A percentile compares a stretch with the other conserved stretches of the same genome.
These are phyloP conservation scores for Vaccinium myrtillus DNA, from an alignment of 148 eudicot species.

Conservation along the genomic window DNA sequence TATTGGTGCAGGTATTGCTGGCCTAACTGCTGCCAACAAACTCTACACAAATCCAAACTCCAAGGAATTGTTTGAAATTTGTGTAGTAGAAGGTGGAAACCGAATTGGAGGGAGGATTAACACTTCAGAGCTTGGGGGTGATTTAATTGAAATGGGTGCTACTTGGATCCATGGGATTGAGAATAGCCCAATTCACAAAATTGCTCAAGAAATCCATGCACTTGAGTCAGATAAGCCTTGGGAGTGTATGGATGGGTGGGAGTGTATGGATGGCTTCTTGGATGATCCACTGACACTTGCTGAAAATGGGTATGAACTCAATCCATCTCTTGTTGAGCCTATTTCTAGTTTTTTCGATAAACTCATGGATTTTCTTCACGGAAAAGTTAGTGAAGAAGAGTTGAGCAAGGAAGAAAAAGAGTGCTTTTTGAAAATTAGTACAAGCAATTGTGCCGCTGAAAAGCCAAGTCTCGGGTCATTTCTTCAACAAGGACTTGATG, in stretches of 20 bases:
- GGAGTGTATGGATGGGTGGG: conserved; percentile 59
- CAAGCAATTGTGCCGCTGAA: conserved; percentile 15
- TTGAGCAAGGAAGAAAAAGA: conserved; percentile 5
- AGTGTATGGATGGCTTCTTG: conserved; percentile 33
- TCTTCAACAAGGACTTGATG: conserved; percentile 53
- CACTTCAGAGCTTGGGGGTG: conserved; percentile 69
- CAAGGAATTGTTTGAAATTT: conserved; percentile 52
- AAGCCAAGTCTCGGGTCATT: conserved; percentile 56
- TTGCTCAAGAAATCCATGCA: conserved; percentile 54
- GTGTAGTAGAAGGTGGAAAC: conserved; percentile 75
- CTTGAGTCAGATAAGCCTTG: conserved; percentile 60
- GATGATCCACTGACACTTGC: conserved; percentile 54
- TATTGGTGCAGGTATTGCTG: conserved; percentile 94
- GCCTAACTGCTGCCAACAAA: conserved; percentile 70
- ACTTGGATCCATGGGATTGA: conserved; percentile 95
- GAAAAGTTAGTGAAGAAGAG: conserved; percentile 31
- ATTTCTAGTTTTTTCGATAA: conserved; percentile 50
- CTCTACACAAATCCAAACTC: conserved; percentile 48
- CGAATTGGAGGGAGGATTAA: conserved; percentile 86
- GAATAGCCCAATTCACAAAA: conserved; percentile 73
- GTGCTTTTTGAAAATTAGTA: not conserved
- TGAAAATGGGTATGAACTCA: conserved; percentile 64
- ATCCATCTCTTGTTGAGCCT: conserved; percentile 47
- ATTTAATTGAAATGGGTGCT: conserved; percentile 81
- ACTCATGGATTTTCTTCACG: conserved; percentile 67